These are phyloP conservation scores for Cladosporium austrohemisphaericum DNA, from an alignment of 2,329 filamentous ascomycete species.

Conservation along the genomic window DNA sequence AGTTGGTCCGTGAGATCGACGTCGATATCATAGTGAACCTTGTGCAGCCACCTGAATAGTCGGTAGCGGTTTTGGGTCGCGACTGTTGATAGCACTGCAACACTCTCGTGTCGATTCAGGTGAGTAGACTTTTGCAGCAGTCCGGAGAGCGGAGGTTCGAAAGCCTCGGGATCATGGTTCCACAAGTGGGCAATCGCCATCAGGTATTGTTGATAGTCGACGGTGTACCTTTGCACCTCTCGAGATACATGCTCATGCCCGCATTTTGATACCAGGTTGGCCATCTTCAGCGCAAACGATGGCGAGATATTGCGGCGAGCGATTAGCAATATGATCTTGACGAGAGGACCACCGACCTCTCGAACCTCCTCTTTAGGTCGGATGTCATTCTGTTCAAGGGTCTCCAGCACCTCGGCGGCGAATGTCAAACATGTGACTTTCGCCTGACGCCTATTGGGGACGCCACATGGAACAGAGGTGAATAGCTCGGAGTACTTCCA, in stretches of 20 bases:
- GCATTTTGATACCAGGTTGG: background rate
- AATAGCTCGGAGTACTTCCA: slow-evolving; percentile 4
- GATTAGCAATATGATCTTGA: background rate
- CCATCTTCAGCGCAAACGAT: background rate
- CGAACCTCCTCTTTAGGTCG: background rate
- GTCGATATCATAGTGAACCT: slow-evolving; percentile 11
- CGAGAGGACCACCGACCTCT: background rate
- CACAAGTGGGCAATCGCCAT: slow-evolving; percentile 4
- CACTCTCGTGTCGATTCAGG: background rate
- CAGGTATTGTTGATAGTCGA: background rate
- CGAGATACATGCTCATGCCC: background rate
- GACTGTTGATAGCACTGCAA: background rate
- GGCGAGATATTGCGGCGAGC: background rate
- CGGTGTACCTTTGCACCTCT: background rate
- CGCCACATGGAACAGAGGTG: slow-evolving; percentile 1
- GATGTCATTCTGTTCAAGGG: background rate
- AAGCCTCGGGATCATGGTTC: background rate
- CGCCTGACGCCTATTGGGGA: too few relatives aligned
- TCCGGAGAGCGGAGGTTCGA: background rate
- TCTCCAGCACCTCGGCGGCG: slow-evolving; percentile 6
- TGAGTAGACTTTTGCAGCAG: background rate
- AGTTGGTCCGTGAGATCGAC: background rate
- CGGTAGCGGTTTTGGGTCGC: background rate
- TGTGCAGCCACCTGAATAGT: slow-evolving; percentile 15
- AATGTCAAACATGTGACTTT: slow-evolving; percentile 15